Evolutionary conservation across 306 rosid species (phyloP).

Genomic region (Mimosa bimucronata): DNA sequence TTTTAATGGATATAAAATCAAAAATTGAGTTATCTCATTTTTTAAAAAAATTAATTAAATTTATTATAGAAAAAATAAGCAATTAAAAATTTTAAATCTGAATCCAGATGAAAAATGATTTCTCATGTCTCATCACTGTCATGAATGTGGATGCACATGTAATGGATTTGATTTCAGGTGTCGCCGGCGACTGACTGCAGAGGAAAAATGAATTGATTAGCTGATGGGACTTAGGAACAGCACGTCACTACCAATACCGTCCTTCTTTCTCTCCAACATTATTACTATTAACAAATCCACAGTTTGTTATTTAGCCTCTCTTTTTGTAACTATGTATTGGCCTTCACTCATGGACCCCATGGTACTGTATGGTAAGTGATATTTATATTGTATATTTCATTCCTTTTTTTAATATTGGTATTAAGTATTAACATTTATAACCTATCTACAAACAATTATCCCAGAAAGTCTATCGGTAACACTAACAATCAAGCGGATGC

Average conservation of each 20-base stretch:
- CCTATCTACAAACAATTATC: not conserved
- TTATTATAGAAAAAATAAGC: no score
- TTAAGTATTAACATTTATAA: not conserved
- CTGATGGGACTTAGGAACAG: conserved; percentile 47
- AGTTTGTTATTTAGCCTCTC: not conserved
- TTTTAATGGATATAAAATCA: no score
- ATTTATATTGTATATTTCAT: not conserved
- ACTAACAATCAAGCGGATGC: not conserved
- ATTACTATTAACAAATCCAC: conserved; percentile 11
- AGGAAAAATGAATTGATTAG: conserved; percentile 33
- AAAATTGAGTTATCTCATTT: no score
- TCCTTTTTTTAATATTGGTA: not conserved
- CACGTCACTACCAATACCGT: conserved; percentile 12
- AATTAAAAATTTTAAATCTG: no score
- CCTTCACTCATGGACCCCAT: not conserved
- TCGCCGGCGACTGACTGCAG: not conserved
- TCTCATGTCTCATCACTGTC: no score
- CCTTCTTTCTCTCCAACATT: conserved; percentile 10
- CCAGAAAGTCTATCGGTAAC: not conserved
- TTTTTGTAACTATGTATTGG: not conserved
- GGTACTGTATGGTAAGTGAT: not conserved
- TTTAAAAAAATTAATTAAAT: no score
- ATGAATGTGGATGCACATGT: no score
- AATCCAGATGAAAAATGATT: no score
- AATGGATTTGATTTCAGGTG: not conserved